These are phyloP conservation scores for Digitaria exilis DNA, from an alignment of 202 grass and related monocot genomes.

Conservation along the genomic window DNA sequence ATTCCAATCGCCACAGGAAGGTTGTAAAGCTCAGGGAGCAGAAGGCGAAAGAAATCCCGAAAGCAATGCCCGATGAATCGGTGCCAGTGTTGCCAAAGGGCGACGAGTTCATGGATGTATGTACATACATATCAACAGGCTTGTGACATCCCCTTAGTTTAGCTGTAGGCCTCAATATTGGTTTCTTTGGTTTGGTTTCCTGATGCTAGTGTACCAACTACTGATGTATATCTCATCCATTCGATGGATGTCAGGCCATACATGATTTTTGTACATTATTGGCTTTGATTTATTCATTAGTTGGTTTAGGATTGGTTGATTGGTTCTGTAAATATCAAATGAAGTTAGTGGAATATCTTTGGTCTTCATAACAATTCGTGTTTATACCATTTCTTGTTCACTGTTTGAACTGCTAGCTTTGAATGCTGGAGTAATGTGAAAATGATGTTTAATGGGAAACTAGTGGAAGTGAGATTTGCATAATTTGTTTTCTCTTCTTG, in stretches of 20 bases:
- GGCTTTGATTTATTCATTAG: not conserved
- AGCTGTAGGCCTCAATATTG: not conserved
- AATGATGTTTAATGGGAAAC: not conserved
- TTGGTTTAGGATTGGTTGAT: not conserved
- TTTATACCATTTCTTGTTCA: not conserved
- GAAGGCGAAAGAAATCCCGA: not conserved
- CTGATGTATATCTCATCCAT: not conserved
- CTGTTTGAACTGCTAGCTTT: not conserved
- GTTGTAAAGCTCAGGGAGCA: conserved; percentile 39
- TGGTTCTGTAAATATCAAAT: conserved; percentile 5
- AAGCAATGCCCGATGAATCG: not conserved
- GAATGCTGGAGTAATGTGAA: not conserved
- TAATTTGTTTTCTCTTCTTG: not conserved
- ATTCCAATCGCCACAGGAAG: conserved; percentile 70
- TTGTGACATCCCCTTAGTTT: conserved; percentile 6
- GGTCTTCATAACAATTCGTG: not conserved
- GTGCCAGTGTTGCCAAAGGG: not conserved
- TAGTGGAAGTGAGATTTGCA: not conserved
- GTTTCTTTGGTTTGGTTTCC: not conserved
- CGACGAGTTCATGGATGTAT: not conserved
- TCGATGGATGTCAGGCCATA: not conserved
- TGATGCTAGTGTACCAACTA: conserved; percentile 18
- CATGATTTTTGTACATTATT: not conserved
- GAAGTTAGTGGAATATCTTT: not conserved
- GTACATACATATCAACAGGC: conserved; percentile 31